Percentiles rank a stretch among this genome's conserved stretches.
These are phyloP conservation scores for Skeletonema tropicum DNA, from an alignment of 108 stramenopile species.

Conservation along the genomic window DNA sequence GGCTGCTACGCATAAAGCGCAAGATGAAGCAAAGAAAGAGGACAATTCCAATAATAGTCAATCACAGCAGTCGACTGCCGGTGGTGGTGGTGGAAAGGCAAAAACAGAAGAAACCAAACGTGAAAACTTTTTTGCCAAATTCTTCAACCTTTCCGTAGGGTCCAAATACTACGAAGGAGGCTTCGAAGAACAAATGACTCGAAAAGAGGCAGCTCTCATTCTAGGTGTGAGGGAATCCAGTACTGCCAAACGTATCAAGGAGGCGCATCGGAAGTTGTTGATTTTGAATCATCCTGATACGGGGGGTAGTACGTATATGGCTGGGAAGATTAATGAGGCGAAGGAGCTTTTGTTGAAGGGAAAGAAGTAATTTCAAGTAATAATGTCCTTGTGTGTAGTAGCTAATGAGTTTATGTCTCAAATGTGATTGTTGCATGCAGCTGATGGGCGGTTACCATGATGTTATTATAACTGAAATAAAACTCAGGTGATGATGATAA, in stretches of 20 bases:
- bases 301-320: conserved; percentile 95
- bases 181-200: conserved; percentile 98
- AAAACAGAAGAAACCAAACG: conserved; percentile 39
- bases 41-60: conserved; percentile 5
- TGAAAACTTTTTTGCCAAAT: conserved; percentile 83
- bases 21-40: conserved; percentile 14
- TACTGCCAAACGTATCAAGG: conserved; percentile 89
- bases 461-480: background rate
- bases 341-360: conserved; percentile 97
- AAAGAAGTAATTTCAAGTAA: conserved; percentile 35
- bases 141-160: conserved; percentile 80
- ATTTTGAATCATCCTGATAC: conserved; percentile 99
- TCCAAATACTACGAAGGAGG: conserved; percentile 97
- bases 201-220: conserved; percentile 96
- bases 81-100: conserved; percentile 13
- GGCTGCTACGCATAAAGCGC: conserved; percentile 7
- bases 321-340: conserved; percentile 98
- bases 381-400: too few relatives aligned
- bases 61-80: background rate
- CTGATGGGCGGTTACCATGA: too few relatives aligned
- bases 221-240: conserved; percentile 95
- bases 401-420: too few relatives aligned
- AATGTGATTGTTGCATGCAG: too few relatives aligned
- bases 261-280: conserved; percentile 94
- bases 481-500: conserved; percentile 1